These are phyloP conservation scores for Citrus reticulata DNA, from an alignment of 345 rosid genomes.

Conservation along the genomic window DNA sequence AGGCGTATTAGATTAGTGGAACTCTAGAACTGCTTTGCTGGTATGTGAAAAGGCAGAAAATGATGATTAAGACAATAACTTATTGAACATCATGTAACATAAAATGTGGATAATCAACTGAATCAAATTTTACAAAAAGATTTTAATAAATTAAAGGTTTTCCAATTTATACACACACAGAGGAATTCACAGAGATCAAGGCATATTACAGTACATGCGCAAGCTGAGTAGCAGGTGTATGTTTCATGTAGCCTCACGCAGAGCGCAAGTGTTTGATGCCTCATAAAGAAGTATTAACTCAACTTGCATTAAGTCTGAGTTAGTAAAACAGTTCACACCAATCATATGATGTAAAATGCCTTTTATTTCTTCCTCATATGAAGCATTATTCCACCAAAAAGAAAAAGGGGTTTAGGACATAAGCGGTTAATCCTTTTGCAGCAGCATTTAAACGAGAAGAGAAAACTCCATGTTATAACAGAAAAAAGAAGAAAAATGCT, in stretches of 20 bases:
- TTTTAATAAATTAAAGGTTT: not conserved
- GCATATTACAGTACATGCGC: not conserved
- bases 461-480: not conserved
- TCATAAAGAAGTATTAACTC: not conserved
- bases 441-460: not conserved
- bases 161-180: not conserved
- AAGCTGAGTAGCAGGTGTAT: not conserved
- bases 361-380: not conserved
- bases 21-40: constrained; percentile 2
- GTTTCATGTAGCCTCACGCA: constrained; percentile 3
- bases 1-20: not conserved
- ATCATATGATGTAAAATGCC: not conserved
- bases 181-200: not conserved
- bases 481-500: not conserved
- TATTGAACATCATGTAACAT: not conserved
- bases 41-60: constrained; percentile 2
- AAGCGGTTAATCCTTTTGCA: not conserved
- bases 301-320: not conserved
- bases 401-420: not conserved
- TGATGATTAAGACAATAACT: not conserved
- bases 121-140: not conserved
- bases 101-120: not conserved
- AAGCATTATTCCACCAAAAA: not conserved
- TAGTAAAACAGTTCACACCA: not conserved
- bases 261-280: not conserved